These are phyloP conservation scores for Xylariales sp. DNA, from an alignment of 2,329 filamentous ascomycete genomes.

Conservation along the genomic window DNA sequence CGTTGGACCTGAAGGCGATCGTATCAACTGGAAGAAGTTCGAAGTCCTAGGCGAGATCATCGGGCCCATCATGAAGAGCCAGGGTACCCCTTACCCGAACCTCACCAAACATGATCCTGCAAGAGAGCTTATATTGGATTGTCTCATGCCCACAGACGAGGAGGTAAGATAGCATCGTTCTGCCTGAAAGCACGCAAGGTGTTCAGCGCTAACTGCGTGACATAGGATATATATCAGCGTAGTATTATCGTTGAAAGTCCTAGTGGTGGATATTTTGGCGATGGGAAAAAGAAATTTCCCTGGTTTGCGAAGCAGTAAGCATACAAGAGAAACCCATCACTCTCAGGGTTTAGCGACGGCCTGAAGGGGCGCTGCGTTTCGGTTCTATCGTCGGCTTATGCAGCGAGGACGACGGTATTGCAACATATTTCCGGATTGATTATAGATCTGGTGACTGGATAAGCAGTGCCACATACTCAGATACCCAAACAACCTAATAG, in stretches of 20 bases:
- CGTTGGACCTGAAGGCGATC: conserved; percentile 64
- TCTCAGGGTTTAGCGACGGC: too few relatives aligned
- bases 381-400: background rate
- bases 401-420: background rate
- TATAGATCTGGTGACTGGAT: conserved; percentile 5
- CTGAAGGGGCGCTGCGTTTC: too few relatives aligned
- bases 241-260: conserved; percentile 55
- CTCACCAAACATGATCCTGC: conserved; percentile 65
- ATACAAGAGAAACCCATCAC: too few relatives aligned
- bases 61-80: conserved; percentile 85
- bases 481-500: background rate
- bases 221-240: conserved; percentile 59
- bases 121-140: conserved; percentile 73
- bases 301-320: conserved; percentile 51
- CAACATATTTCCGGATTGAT: background rate
- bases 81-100: conserved; percentile 75
- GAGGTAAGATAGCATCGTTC: conserved; percentile 57
- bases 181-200: too few relatives aligned
- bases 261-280: conserved; percentile 39
- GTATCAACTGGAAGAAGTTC: conserved; percentile 98
- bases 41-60: conserved; percentile 92
- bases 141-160: conserved; percentile 76
- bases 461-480: conserved; percentile 4
- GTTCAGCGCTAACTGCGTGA: too few relatives aligned
- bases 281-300: conserved; percentile 60